Percentiles rank a stretch among this genome's conserved stretches.
phyloP scores from a whole-genome alignment of 2,329 filamentous ascomycete species.

The Fusarium sp. region DNA sequence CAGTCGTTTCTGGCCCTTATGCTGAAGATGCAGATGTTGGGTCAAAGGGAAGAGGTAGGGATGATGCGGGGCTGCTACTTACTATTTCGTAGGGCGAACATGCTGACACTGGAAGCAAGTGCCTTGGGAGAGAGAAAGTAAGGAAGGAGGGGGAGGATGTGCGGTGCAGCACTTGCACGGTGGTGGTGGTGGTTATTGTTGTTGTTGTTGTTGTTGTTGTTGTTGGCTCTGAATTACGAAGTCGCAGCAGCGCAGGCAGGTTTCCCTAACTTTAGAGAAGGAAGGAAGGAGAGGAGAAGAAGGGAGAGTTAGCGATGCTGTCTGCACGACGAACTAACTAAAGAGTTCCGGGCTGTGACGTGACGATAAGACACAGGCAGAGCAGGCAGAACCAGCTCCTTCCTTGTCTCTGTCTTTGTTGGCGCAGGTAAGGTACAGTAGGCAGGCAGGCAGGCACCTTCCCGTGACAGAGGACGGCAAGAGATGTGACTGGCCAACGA shows the following conservation, averaged over 20 bases:
- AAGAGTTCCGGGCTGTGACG: conserved; percentile 25
- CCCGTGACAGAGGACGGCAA: not conserved
- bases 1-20: conserved; percentile 13
- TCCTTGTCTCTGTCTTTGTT: not conserved
- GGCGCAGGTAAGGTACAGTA: not conserved
- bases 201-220: conserved; percentile 1
- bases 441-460: conserved; percentile 17
- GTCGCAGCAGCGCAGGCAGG: conserved; percentile 6
- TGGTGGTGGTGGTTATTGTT: conserved; percentile 1
- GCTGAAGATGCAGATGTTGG: conserved; percentile 27
- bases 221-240: conserved; percentile 13
- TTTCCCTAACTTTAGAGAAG: conserved; percentile 4
- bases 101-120: conserved; percentile 41
- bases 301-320: conserved; percentile 30
- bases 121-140: conserved; percentile 13
- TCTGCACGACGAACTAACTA: conserved; percentile 26
- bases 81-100: conserved; percentile 56
- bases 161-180: conserved; percentile 7
- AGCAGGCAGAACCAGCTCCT: conserved; percentile 25
- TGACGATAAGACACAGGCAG: conserved; percentile 34
- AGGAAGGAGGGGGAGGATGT: conserved; percentile 7
- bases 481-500: conserved; percentile 12
- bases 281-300: conserved; percentile 12
- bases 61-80: conserved; percentile 43
- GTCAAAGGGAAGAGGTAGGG: conserved; percentile 25